These are phyloP conservation scores for Xylaria hypoxylon DNA, from an alignment of 2,329 filamentous ascomycete genomes.

Conservation along the genomic window DNA sequence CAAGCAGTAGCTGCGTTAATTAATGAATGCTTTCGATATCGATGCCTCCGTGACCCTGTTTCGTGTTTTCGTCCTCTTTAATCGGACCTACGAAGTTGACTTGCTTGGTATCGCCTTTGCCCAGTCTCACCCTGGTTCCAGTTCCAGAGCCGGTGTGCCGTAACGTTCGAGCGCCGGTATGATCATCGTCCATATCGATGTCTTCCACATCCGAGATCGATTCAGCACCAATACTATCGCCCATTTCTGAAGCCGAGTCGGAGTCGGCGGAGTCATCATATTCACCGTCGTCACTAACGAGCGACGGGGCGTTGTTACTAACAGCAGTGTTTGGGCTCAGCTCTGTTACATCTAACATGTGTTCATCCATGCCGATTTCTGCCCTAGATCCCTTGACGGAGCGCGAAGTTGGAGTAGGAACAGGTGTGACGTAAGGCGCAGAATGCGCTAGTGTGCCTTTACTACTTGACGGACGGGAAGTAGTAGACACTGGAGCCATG, in stretches of 20 bases:
- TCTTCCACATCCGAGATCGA: slow-evolving; percentile 71
- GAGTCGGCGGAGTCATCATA: slow-evolving; percentile 78
- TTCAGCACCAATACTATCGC: slow-evolving; percentile 68
- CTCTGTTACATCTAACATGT: slow-evolving; percentile 67
- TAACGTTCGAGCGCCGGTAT: slow-evolving; percentile 58
- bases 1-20: slow-evolving; percentile 11
- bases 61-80: slow-evolving; percentile 55
- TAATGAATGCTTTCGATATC: slow-evolving; percentile 29
- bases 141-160: slow-evolving; percentile 54
- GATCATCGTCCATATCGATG: slow-evolving; percentile 70
- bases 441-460: slow-evolving; percentile 61
- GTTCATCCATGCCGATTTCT: slow-evolving; percentile 56
- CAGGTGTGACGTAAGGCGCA: slow-evolving; percentile 56
- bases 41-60: slow-evolving; percentile 48
- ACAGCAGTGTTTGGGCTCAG: slow-evolving; percentile 76
- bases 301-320: slow-evolving; percentile 81
- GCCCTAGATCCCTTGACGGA: slow-evolving; percentile 41
- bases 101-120: slow-evolving; percentile 67
- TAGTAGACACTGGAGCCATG: slow-evolving; percentile 62
- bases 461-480: slow-evolving; percentile 65
- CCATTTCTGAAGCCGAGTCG: slow-evolving; percentile 67
- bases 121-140: slow-evolving; percentile 59
- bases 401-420: slow-evolving; percentile 52
- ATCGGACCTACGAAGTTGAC: slow-evolving; percentile 67
- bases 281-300: slow-evolving; percentile 84